A percentile compares a stretch with the other conserved stretches of the same genome.
Evolutionary conservation across 2,329 filamentous ascomycete species (phyloP).

Genomic region (Fusarium sp.): DNA sequence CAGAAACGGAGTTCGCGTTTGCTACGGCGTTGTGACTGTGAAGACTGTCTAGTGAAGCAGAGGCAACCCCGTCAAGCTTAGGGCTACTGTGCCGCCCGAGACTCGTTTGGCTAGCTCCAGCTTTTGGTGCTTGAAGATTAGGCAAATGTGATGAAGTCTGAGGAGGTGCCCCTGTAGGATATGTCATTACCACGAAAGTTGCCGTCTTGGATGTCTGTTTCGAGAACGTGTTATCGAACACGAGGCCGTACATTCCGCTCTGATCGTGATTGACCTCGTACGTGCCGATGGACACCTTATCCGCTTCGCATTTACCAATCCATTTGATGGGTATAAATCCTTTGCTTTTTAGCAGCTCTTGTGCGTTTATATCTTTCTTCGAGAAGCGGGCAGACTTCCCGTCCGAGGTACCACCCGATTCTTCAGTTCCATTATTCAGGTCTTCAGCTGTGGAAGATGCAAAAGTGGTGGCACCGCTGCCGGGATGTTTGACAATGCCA

Average conservation of each 20-base stretch:
- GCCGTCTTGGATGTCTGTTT: conserved; percentile 94
- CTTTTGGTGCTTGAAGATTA: conserved; percentile 57
- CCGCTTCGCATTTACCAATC: conserved; percentile 94
- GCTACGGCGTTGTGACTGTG: conserved; percentile 58
- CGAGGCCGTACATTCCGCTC: conserved; percentile 92
- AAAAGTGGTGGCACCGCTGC: conserved; percentile 66
- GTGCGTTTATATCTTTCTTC: conserved; percentile 68
- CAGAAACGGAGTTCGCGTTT: conserved; percentile 59
- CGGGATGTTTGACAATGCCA: conserved; percentile 96
- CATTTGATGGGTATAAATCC: conserved; percentile 78
- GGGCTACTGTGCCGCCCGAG: conserved; percentile 59
- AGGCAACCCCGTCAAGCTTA: conserved; percentile 53
- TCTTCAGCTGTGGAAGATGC: conserved; percentile 54
- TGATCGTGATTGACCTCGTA: conserved; percentile 79
- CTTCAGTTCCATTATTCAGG: conserved; percentile 57
- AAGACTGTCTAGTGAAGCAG: conserved; percentile 68
- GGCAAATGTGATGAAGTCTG: conserved; percentile 77
- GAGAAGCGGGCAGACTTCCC: conserved; percentile 57
- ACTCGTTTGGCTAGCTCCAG: conserved; percentile 57
- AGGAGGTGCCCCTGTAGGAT: conserved; percentile 82
- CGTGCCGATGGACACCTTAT: conserved; percentile 91
- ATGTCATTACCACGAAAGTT: conserved; percentile 93
- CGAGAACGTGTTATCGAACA: conserved; percentile 99
- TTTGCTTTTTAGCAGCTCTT: conserved; percentile 70
- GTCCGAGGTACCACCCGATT: conserved; percentile 52